Evolutionary conservation across 2,329 filamentous ascomycete species (phyloP), one percentile per base, ranked within the genome.

Genomic region (Chalaropsis ovoidea): DNA sequence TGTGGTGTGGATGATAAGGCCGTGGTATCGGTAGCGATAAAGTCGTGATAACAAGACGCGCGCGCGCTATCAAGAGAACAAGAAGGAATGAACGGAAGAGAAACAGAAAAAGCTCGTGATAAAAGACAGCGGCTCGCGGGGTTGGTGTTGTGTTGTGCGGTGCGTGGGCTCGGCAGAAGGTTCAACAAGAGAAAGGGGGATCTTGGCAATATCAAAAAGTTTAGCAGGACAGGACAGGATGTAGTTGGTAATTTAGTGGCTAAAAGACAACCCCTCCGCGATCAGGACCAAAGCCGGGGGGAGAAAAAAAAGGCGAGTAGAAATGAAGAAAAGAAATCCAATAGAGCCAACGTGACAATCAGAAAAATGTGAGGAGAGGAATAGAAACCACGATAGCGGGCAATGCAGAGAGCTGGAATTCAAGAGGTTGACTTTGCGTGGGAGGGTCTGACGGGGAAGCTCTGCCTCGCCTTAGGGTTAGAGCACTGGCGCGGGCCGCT

Each of bases 161-260:
- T 31, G 31, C 31, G 54, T 35, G 24, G 47, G 47, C 24, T 52
- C 35, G 35, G 4, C 35, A 39, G 35, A 39, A 39, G 47, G 19
- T 22, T 52, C 10, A 27, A 49, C 45, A 49, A 52, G 54, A 58
- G 35, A 61, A 61, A 42, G 39, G 35, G 60, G 35, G 35, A 61
- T 42, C 42, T 19, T 61, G 35, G 60, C 19, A 61, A 43, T 61
- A 61, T n/a, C 31, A 58, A 63, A 63, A 63, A 31, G 42, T 31
- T 62, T 43, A 35, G 54, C 17, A 19, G 43, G 17, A 39, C 24
- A 58, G 24, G 54, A 58, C 24, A 58, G 27, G 54, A 58, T 58
- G 54, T 31, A 35, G 54, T 31, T 58, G 24, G 54, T 58, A 58
- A 58, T 58, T 58, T 35, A n/a, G 15, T n/a, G 54, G 15, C 54